phyloP scores from a whole-genome alignment of 2,329 filamentous ascomycete species.

The Clonostachys chloroleuca region DNA sequence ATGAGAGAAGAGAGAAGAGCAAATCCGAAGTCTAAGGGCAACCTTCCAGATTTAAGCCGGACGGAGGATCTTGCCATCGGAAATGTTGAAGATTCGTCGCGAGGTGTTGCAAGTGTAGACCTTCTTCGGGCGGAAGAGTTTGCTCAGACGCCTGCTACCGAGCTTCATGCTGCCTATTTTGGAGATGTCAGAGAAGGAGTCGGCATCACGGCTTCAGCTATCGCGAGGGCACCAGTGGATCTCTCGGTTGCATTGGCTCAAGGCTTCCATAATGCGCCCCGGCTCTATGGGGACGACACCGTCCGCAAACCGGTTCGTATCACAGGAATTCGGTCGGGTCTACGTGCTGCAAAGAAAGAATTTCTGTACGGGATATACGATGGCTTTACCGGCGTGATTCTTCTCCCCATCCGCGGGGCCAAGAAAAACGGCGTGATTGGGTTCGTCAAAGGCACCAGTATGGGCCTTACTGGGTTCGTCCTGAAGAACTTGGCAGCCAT shows the following conservation, averaged over 20 bases:
- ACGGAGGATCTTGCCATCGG: constrained; percentile 4
- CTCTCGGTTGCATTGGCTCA: constrained; percentile 58
- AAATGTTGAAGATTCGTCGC: neutral
- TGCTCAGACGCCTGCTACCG: constrained; percentile 2
- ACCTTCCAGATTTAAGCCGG: constrained; percentile 2
- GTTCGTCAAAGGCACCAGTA: constrained; percentile 51
- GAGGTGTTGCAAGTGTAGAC: constrained; percentile 1
- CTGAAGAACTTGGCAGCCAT: constrained; percentile 62
- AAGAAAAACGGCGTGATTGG: constrained; percentile 42
- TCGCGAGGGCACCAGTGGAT: constrained; percentile 55
- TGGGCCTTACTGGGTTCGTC: constrained; percentile 59
- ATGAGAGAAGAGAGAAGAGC: constrained; percentile 25
- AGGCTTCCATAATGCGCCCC: constrained; percentile 67
- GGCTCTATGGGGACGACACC: constrained; percentile 66
- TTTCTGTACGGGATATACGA: constrained; percentile 62
- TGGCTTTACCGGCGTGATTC: constrained; percentile 58
- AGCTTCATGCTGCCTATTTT: constrained; percentile 31
- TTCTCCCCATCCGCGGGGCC: constrained; percentile 53
- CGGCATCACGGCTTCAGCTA: constrained; percentile 41
- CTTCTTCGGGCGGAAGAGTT: neutral
- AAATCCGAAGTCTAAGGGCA: constrained; percentile 3
- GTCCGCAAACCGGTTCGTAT: constrained; percentile 60
- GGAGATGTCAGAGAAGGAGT: constrained; percentile 48
- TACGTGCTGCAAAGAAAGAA: constrained; percentile 56
- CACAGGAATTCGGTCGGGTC: constrained; percentile 60